Base-by-base conservation (phyloP, 2,329 filamentous ascomycete species). In the Monilinia laxa region DNA sequence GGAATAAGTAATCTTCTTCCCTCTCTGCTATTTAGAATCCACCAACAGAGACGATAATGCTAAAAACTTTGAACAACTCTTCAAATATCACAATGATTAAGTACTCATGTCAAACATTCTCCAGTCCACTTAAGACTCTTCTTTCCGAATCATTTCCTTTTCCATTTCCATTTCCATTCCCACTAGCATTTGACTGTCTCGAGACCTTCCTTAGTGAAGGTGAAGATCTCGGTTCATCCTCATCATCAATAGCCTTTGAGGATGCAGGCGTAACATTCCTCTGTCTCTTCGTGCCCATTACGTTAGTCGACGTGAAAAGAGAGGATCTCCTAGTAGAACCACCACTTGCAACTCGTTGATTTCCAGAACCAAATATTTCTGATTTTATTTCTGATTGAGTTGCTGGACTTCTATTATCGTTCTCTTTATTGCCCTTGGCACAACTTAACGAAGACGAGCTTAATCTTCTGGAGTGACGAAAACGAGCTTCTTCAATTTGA, bases 221-320 rank as follows among this genome's bases (percentile, higher is more conserved):
- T 40, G 63, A 65, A 9, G 63, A 65, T 40, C 63, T 65, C 20
- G 73, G 78, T 68, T 83, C 80, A 53, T 83, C 79, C 60, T 84
- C 81, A 25, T 81, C 80, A 51, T 83, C 82, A 20, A 82, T 79
- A 11, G 73, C 79, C 69, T 79, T 81, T n/a, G 76, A 72, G 47
- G 82, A 80, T 3, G 77, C 77, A 10, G 82, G 80, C 0, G 82
- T 83, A 59, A 82, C 81, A 62, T 80, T 77, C 16, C 82, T 79
- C 65, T 76, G 74, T 45, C 84, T 79, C 71, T 84, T 86, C 25
- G 69, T 72, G 25, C 71, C 70, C 54, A 65, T 69, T 40, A 65
- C 70, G 62, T 65, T 72, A 16, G 68, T 71, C 16, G 67, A 69
- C 31, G 60, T 57, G 47, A 72, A 70, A 28, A 68, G 66, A 62